phyloP scores from a whole-genome alignment of 164 flowering plant species.

The Echeveria elegans region DNA sequence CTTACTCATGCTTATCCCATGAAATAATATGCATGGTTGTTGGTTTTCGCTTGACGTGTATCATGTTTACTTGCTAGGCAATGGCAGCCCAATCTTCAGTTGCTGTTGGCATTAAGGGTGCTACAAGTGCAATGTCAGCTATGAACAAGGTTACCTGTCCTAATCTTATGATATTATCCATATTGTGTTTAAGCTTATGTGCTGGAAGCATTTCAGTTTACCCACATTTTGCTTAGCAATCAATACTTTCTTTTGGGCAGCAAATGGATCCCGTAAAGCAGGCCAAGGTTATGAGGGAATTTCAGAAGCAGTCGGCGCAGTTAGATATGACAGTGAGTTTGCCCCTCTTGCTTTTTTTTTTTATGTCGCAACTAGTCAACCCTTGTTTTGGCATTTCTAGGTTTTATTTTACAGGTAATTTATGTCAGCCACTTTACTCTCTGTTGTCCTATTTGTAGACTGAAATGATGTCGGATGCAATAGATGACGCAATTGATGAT shows the following conservation, averaged over 20 bases:
- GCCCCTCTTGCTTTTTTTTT: constrained; percentile 1
- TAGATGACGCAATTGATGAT: constrained; percentile 82
- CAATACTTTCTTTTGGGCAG: constrained; percentile 28
- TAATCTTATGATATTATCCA: not conserved
- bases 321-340: constrained; percentile 89
- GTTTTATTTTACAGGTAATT: not conserved
- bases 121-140: constrained; percentile 79
- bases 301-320: constrained; percentile 92
- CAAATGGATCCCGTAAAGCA: constrained; percentile 89
- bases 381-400: not conserved
- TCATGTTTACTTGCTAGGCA: constrained; percentile 37
- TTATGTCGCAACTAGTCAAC: not conserved
- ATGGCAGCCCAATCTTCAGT: constrained; percentile 80
- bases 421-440: not conserved
- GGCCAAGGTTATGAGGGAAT: constrained; percentile 62
- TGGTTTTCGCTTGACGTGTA: not conserved
- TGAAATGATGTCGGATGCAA: constrained; percentile 98
- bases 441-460: constrained; percentile 39
- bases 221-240: not conserved
- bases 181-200: not conserved
- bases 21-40: not conserved
- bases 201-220: not conserved
- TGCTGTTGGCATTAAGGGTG: constrained; percentile 86
- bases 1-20: not conserved
- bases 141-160: constrained; percentile 73